Conservation (phyloP, 1,284 basidiomycete genomes). For the Ustilago lituana region DNA sequence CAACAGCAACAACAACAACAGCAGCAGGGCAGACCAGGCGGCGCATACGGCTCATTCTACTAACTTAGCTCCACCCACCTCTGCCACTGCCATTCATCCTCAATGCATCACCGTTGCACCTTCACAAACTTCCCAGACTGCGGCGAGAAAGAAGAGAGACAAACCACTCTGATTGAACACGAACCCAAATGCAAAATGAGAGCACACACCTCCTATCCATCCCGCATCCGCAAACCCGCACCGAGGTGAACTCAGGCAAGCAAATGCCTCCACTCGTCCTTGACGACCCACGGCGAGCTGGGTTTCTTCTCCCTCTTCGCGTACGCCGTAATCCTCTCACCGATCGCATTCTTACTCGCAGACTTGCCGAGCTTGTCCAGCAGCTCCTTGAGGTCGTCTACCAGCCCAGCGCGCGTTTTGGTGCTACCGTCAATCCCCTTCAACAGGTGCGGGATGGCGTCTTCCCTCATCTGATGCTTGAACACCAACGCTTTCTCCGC, state of each 20-base stretch:
- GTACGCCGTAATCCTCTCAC: conserved; percentile 42
- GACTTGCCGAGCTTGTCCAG: conserved; percentile 45
- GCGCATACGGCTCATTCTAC: conserved; percentile 41
- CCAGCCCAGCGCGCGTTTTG: conserved; percentile 50
- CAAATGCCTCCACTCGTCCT: conserved; percentile 39
- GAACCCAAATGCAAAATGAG: too few relatives aligned
- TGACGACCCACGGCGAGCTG: conserved; percentile 49
- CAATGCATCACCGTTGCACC: too few relatives aligned
- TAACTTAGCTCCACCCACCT: neutral
- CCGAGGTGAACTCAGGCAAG: too few relatives aligned
- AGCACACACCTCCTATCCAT: too few relatives aligned
- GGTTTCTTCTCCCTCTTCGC: conserved; percentile 54
- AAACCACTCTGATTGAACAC: too few relatives aligned
- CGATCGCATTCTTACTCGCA: conserved; percentile 57
- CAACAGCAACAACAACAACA: conserved; percentile 9
- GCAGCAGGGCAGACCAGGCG: conserved; percentile 19
- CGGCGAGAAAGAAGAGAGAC: too few relatives aligned
- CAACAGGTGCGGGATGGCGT: conserved; percentile 49
- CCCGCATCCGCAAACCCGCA: too few relatives aligned
- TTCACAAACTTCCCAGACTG: too few relatives aligned
- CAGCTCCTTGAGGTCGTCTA: conserved; percentile 57
- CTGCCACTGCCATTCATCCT: too few relatives aligned
- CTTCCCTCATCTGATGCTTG: conserved; percentile 38
- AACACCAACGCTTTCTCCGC: conserved; percentile 3
- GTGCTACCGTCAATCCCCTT: conserved; percentile 50